Percentiles rank a stretch among this genome's conserved stretches.
Evolutionary conservation across 352 stramenopile genomes (phyloP).

Genomic region (Poterioochromonas sp.): DNA sequence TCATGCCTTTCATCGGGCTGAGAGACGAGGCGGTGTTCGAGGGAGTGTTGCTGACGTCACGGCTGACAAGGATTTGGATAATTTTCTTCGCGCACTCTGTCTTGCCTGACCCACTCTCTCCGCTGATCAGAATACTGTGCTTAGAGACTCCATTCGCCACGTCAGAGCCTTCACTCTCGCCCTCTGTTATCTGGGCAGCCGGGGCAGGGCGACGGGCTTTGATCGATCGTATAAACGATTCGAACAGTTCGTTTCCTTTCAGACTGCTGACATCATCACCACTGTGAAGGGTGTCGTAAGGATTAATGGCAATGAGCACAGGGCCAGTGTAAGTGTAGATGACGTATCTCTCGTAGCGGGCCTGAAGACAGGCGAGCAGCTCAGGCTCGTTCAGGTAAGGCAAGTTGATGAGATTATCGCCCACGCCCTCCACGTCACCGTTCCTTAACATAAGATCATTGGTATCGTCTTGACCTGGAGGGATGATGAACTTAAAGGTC

Average conservation of each 20-base stretch:
- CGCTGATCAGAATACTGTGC: slow-evolving; percentile 7
- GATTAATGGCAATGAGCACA: slow-evolving; percentile 56
- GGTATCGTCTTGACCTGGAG: no score
- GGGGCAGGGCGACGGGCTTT: slow-evolving; percentile 45
- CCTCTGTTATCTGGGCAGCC: slow-evolving; percentile 40
- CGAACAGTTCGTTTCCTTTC: no score
- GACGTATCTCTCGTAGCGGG: slow-evolving; percentile 78
- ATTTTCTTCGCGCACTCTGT: slow-evolving; percentile 24
- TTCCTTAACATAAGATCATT: not conserved
- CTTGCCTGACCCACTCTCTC: slow-evolving; percentile 20
- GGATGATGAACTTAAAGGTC: no score
- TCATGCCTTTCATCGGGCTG: no score
- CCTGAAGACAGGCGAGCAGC: slow-evolving; percentile 62
- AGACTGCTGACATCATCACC: not conserved
- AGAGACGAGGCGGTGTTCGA: no score
- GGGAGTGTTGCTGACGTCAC: no score
- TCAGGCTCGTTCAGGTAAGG: slow-evolving; percentile 51
- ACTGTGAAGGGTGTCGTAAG: slow-evolving; percentile 48
- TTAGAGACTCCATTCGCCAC: no score
- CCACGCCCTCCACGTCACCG: not conserved
- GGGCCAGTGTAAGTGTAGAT: slow-evolving; percentile 75
- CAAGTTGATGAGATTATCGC: slow-evolving; percentile 52
- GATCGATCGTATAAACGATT: no score
- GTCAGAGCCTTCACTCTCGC: no score
- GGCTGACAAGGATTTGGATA: slow-evolving; percentile 75